phyloP scores from a whole-genome alignment of 2,329 filamentous ascomycete genomes.

The Monilinia fructicola region DNA sequence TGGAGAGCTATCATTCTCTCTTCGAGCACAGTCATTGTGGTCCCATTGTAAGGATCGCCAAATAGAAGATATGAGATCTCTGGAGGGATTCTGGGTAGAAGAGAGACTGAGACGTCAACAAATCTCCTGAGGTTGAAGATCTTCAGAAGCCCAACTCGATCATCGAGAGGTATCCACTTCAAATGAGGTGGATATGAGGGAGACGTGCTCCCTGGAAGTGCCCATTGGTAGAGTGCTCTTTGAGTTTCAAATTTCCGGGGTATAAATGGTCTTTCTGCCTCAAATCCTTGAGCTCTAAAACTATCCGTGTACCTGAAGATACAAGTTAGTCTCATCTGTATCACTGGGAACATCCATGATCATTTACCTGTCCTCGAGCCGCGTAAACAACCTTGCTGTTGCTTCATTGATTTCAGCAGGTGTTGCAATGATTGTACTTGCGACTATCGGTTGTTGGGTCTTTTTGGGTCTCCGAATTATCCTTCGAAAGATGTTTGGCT shows the following conservation, averaged over 20 bases:
- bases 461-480: conserved; percentile 16
- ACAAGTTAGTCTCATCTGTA: neutral
- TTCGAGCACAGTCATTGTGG: conserved; percentile 24
- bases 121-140: conserved; percentile 37
- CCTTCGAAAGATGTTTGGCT: conserved; percentile 14
- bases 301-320: conserved; percentile 4
- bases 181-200: conserved; percentile 38
- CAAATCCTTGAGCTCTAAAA: conserved; percentile 11
- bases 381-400: conserved; percentile 6
- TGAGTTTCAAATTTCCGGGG: conserved; percentile 20
- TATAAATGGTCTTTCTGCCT: conserved; percentile 9
- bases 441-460: neutral
- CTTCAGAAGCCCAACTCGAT: conserved; percentile 30
- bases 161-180: conserved; percentile 33
- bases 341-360: neutral
- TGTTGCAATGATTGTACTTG: neutral
- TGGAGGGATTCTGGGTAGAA: conserved; percentile 33
- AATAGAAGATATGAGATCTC: conserved; percentile 22
- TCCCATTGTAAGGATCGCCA: conserved; percentile 22
- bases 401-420: conserved; percentile 19
- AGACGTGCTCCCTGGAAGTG: conserved; percentile 14
- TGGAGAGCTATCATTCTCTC: conserved; percentile 5
- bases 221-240: conserved; percentile 23
- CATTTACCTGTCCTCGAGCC: conserved; percentile 11
- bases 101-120: conserved; percentile 31